Evolutionary conservation across 768 basidiomycete genomes (phyloP), one percentile per base, ranked within the genome.

Genomic region (Boletus rex-veris): DNA sequence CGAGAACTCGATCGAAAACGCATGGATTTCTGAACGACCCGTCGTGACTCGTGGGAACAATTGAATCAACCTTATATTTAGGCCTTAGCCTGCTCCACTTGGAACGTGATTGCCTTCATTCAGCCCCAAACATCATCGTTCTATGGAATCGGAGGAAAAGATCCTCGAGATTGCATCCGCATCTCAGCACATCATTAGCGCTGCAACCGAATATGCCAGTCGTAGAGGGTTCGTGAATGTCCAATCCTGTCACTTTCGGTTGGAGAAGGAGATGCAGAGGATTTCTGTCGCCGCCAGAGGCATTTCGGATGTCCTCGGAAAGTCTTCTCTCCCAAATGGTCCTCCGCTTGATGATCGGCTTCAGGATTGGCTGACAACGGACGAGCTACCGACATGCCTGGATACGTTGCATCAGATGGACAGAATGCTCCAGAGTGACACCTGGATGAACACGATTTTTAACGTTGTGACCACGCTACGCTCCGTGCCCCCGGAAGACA

Each of bases 221-320:
- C 36, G 40, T 15, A 50, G 11, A 5, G 45, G 49, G 24, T 24
- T 24, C 38, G 41, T n/a, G 31, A 48, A 44, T 2, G 21, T 58
- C 37, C 45, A 41, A 2, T 33, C 50, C 5, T 37, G 50, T 47
- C 57, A 58, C 35, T 58, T 58, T 58, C 56, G 50, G 26, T 28
- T 58, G 10, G 57, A 58, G 38, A 52, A 48, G 36, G 57, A 58
- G 42, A 58, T 58, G 57, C 50, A 58, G 12, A 36, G 11, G 19
- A 48, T 58, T 35, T 44, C 18, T n/a, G 45, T 59, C 10, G 57
- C 46, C 5, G 50, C 45, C 0, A 5, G 33, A 9, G 40, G 45
- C 18, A 43, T 58, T 14, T 40, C 52, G 3, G 36, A 24, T 7
- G 18, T 58, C 5, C 56, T 58, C 24, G 21, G 10, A 24, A 39